Evolutionary conservation across 495 filamentous ascomycete genomes (phyloP), one percentile per base, ranked within the genome.

Genomic region (Neurospora sp.): DNA sequence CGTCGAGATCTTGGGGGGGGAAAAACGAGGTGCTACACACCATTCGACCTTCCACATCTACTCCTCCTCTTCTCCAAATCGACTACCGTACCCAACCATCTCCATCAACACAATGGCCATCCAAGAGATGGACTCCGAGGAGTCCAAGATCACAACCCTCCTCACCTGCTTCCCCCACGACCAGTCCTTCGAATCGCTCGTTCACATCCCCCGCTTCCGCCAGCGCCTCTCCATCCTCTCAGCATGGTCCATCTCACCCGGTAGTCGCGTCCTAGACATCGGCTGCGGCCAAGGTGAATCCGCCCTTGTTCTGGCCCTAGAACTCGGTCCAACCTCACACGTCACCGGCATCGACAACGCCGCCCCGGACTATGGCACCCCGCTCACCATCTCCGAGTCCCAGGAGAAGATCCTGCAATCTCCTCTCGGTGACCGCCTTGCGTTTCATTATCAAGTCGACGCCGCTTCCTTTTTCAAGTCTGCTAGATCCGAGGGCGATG

Each of bases 221-320:
- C 70, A 71, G 6, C 70, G 70, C 0, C 40, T 71, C 22, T 35
- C 70, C 12, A 71, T 71, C 1, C 20, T 44, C 20, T 59, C 31
- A 5, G 14, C 14, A 16, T 71, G 70, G 70, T 71, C 70, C 71
- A 82, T 85, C 72, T 37, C 42, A 3, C 75, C 81, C 0, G 85
- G 78, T 59, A 77, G 79, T 18, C 83, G 81, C 41, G 75, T 88
- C 40, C 81, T 89, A 6, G 87, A 88, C 75, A 74, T 89, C 39
- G 87, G 86, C 68, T 88, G 87, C 78, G 87, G 87, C 20, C 87
- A 88, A 72, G 87, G 87, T 4, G 84, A 86, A 72, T 82, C 79
- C 73, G 87, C 86, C 0, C 76, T 79, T 16, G 84, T 80, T 9
- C 80, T 88, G 9, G 87, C 87, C 73, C 73, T 80, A 68, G 79